Evolutionary conservation across 75 land plant species (phyloP).

Genomic region (Pseudotsuga menziesii): DNA sequence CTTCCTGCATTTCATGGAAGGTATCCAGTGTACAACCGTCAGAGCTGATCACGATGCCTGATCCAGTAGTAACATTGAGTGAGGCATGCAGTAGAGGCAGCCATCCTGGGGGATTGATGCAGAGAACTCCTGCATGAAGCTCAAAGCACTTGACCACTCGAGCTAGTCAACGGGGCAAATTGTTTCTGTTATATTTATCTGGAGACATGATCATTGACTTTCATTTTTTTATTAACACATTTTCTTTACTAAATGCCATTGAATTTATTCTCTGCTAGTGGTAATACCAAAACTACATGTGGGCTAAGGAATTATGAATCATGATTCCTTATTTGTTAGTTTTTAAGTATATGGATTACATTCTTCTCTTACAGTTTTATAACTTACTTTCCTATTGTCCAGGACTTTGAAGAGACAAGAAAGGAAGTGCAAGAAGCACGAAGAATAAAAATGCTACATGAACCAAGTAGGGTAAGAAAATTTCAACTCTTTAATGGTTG

Average conservation of each 20-base stretch:
- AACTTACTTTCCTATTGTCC: background rate
- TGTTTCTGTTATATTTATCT: background rate
- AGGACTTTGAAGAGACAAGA: conserved; percentile 64
- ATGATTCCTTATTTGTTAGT: background rate
- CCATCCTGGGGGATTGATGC: too few relatives aligned
- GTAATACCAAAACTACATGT: background rate
- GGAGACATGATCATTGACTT: background rate
- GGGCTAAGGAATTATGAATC: background rate
- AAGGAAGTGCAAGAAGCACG: conserved; percentile 86
- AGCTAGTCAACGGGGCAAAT: too few relatives aligned
- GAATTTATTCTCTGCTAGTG: background rate
- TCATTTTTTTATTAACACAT: background rate
- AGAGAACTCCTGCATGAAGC: too few relatives aligned
- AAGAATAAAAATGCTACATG: conserved; percentile 81
- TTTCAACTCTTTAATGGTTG: background rate
- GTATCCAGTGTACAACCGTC: too few relatives aligned
- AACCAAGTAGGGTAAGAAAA: conserved; percentile 69
- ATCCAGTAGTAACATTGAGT: too few relatives aligned
- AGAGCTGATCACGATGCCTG: too few relatives aligned
- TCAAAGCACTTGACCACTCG: too few relatives aligned
- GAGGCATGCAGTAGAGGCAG: too few relatives aligned
- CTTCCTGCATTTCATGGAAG: too few relatives aligned
- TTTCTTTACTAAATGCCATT: background rate
- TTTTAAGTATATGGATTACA: background rate
- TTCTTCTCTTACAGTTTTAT: background rate